phyloP scores from a whole-genome alignment of 306 rosid genomes.

The Vigna angularis region DNA sequence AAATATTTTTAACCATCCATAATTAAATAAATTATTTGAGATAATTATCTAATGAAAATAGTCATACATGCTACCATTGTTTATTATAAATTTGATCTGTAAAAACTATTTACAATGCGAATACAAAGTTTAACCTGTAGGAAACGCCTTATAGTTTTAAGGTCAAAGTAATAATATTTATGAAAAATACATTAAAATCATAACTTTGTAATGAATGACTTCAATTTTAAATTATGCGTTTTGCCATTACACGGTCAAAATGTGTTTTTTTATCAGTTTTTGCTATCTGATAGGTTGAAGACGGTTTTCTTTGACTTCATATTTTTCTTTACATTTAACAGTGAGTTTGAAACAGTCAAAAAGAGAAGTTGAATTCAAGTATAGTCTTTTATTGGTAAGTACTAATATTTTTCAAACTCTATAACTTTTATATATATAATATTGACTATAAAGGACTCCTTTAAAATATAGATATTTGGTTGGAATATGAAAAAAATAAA shows the following conservation, averaged over 20 bases:
- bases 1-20: background rate
- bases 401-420: background rate
- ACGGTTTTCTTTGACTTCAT: slow-evolving; percentile 10
- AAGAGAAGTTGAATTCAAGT: slow-evolving; percentile 1
- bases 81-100: too few relatives aligned
- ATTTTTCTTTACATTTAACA: background rate
- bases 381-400: background rate
- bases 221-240: background rate
- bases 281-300: background rate
- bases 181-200: too few relatives aligned
- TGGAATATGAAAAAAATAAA: background rate
- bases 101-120: background rate
- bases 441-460: background rate
- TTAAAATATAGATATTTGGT: background rate
- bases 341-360: slow-evolving; percentile 1
- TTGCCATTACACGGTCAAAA: background rate
- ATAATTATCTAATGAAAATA: background rate
- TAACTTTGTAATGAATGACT: background rate
- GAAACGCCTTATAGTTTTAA: background rate
- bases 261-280: background rate
- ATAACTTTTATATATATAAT: too few relatives aligned
- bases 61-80: background rate
- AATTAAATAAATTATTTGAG: background rate
- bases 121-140: background rate
- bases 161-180: background rate